Evolutionary conservation across 768 basidiomycete genomes (phyloP).

Genomic region (Termitomyces sp.): DNA sequence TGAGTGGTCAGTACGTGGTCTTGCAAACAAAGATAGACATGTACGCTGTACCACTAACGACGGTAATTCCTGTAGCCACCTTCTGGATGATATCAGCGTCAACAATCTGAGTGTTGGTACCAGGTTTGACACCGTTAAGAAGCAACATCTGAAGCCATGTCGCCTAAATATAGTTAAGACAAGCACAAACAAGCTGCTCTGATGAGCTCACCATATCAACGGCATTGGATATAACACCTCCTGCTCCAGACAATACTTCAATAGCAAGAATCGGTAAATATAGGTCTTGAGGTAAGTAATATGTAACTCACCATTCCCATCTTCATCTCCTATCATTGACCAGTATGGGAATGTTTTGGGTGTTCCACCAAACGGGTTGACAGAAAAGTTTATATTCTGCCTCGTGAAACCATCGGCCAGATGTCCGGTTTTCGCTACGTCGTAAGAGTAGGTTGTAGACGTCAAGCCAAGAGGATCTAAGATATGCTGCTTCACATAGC

Average conservation of each 20-base stretch:
- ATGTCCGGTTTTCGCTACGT: slow-evolving; percentile 24
- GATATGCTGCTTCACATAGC: slow-evolving; percentile 31
- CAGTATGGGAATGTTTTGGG: slow-evolving; percentile 20
- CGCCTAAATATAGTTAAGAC: neutral
- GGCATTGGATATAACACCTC: slow-evolving; percentile 27
- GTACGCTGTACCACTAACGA: neutral
- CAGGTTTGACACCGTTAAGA: slow-evolving; percentile 19
- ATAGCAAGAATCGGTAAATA: neutral
- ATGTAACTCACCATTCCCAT: slow-evolving; percentile 24
- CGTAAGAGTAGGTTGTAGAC: slow-evolving; percentile 29
- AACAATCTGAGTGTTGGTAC: slow-evolving; percentile 4
- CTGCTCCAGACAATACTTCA: slow-evolving; percentile 28
- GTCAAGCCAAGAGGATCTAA: slow-evolving; percentile 27
- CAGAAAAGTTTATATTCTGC: slow-evolving; percentile 16
- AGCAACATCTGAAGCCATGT: slow-evolving; percentile 22
- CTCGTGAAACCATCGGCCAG: slow-evolving; percentile 28
- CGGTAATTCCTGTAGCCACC: neutral
- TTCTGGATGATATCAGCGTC: neutral
- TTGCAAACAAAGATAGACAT: neutral
- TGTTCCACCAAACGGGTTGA: slow-evolving; percentile 9
- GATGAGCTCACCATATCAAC: slow-evolving; percentile 24
- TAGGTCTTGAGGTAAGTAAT: neutral
- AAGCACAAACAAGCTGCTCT: neutral
- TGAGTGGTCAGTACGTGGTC: neutral
- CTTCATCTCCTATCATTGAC: slow-evolving; percentile 21